phyloP scores from a whole-genome alignment of 2,329 filamentous ascomycete genomes.

The Pseudocercospora macadamiae region DNA sequence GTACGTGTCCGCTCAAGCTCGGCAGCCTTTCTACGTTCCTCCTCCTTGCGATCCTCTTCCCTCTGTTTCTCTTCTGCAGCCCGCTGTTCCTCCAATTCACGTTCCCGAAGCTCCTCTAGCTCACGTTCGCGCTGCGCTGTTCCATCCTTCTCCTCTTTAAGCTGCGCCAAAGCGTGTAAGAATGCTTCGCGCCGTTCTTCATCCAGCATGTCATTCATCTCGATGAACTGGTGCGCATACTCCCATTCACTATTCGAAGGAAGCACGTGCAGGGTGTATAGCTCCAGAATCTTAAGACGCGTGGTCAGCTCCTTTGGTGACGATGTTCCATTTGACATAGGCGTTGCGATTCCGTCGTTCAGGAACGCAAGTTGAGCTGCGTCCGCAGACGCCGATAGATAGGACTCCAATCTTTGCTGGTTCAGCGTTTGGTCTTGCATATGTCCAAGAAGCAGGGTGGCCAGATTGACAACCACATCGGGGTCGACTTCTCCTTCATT shows the following conservation, averaged over 20 bases:
- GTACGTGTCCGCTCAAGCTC: slow-evolving; percentile 28
- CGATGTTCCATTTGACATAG: slow-evolving; percentile 55
- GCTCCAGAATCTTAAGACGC: slow-evolving; percentile 86
- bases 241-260: slow-evolving; percentile 94
- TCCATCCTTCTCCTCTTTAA: slow-evolving; percentile 81
- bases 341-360: slow-evolving; percentile 58
- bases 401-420: slow-evolving; percentile 85
- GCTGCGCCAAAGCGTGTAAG: slow-evolving; percentile 77
- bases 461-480: slow-evolving; percentile 90
- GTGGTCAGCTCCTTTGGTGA: slow-evolving; percentile 51
- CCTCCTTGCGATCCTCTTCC: slow-evolving; percentile 37
- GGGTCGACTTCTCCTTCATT: slow-evolving; percentile 89
- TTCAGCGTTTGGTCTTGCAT: slow-evolving; percentile 81
- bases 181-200: slow-evolving; percentile 91
- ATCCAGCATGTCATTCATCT: slow-evolving; percentile 81
- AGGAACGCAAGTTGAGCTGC: slow-evolving; percentile 64
- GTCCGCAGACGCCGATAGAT: slow-evolving; percentile 70
- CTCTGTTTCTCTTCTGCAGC: slow-evolving; percentile 35
- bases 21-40: slow-evolving; percentile 37
- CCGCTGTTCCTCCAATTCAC: slow-evolving; percentile 45
- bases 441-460: slow-evolving; percentile 88
- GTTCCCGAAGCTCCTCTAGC: slow-evolving; percentile 60
- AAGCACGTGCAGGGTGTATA: slow-evolving; percentile 95
- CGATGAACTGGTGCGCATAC: slow-evolving; percentile 89
- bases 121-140: slow-evolving; percentile 67